Base-by-base conservation (phyloP, 306 rosid species). In the Dicorynia guianensis region DNA sequence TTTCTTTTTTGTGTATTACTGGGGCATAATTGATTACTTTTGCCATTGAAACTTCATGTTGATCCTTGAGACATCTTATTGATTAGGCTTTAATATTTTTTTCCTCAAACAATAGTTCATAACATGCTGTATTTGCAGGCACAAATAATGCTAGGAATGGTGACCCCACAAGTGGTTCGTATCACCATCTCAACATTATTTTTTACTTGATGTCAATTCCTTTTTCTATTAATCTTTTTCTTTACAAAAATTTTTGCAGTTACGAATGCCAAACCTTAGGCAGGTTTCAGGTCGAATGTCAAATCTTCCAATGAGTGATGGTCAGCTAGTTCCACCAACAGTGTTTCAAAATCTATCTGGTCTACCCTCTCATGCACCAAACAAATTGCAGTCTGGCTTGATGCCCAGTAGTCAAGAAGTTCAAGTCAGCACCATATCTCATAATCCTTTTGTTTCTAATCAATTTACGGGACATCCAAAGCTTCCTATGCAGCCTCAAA, bases 81-180 rank as follows among this genome's bases (percentile, higher is more conserved):
- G 65, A 62, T 66, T 69, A 71, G 42, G 33, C 33, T 13, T 74
- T 48, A 1, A 30, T 38, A 46, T 15, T 66, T 4, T 8, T 33
- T 65, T 44, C 46, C 7, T 20, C 56, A 65, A 11, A 19, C 46
- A 66, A 30, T 6, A 15, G 38, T 17, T 56, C 18, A 13, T 35
- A 65, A 39, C 81, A 81, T 80, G 18, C 60, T 66, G 54, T 63
- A 63, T 72, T 83, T 86, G 83, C 93, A 96, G 99, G 96, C 99
- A 66, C 99, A 96, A 83, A 86, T 96, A 83, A 96, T 96, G 97
- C 98, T 96, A 3, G 96, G 96, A 81, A 86, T 92, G 98, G 99
- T 92, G 88, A 83, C 93, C 61, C 84, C 98, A 15, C 96, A 89
- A 89, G 75, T 88, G 97, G 98, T 96, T 57, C 13, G 89, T 87